Evolutionary conservation across 2,329 filamentous ascomycete genomes (phyloP).

Genomic region (Aquanectria penicillioides): DNA sequence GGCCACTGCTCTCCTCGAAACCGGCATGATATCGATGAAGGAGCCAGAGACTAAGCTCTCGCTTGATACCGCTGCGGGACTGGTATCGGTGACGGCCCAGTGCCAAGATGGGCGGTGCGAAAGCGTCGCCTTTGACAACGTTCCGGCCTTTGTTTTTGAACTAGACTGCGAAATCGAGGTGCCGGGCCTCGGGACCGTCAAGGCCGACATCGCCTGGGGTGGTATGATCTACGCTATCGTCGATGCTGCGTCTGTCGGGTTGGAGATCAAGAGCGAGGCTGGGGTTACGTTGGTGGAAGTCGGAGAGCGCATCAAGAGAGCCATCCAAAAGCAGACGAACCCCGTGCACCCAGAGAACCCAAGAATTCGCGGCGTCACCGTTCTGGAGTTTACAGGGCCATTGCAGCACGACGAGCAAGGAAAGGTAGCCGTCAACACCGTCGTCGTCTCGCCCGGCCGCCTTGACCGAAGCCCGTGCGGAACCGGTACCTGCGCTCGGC

Average conservation of each 20-base stretch:
- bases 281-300: constrained; percentile 26
- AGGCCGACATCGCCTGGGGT: constrained; percentile 29
- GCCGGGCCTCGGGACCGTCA: constrained; percentile 15
- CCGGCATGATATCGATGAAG: constrained; percentile 30
- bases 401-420: constrained; percentile 3
- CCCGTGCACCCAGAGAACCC: constrained; percentile 27
- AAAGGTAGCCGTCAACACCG: constrained; percentile 24
- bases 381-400: constrained; percentile 31
- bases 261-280: constrained; percentile 22
- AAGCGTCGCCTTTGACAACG: constrained; percentile 30
- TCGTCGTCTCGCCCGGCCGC: constrained; percentile 27
- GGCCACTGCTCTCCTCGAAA: constrained; percentile 25
- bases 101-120: constrained; percentile 34
- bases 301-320: constrained; percentile 30
- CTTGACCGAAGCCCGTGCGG: constrained; percentile 30
- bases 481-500: constrained; percentile 28
- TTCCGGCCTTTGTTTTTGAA: constrained; percentile 32
- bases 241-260: constrained; percentile 22
- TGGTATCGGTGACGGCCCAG: constrained; percentile 26
- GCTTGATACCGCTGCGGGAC: constrained; percentile 27
- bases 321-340: constrained; percentile 18
- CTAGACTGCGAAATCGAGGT: constrained; percentile 24
- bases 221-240: constrained; percentile 34
- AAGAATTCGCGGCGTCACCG: constrained; percentile 21
- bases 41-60: constrained; percentile 29